Evolutionary conservation across 169 alveolate species (phyloP), one percentile per base, ranked within the genome.

Genomic region (Besnoitia besnoiti): DNA sequence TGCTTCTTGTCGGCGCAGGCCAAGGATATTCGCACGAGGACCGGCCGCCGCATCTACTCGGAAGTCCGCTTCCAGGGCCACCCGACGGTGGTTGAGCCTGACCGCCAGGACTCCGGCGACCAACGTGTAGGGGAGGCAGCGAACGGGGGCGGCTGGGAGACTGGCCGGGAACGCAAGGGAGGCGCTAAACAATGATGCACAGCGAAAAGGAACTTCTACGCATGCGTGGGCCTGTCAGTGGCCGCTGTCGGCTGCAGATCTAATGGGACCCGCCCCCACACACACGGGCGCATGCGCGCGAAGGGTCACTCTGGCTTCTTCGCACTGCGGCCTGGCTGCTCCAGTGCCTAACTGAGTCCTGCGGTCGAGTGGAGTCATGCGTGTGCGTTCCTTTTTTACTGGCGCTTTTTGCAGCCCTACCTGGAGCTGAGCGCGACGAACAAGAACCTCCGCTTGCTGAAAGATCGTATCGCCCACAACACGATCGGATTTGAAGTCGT

Each of bases 401-500:
- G n/a, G n/a, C n/a, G n/a, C n/a, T 77, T 4, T 37, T 27, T 44
- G 24, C 90, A 92, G 95, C 42, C 95, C 0, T 92, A 85, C 19
- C 82, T 75, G 62, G 92, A 62, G 77, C 84, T 87, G 7, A 30
- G 85, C 30, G 84, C 92, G 0, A 75, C 73, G 12, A 67, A 73
- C 37, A 44, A 59, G n/a, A 5, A 27, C 21, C 46, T 92, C 27
- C 90, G 82, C 37, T 80, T 92, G 40, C 44, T 42, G 24, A 35
- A 89, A n/a, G 95, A 92, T 44, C 92, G 95, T 7, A 85, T 92
- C 12, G 90, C 92, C 16, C 91, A 89, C 77, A 40, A 59, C 61
- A 80, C 62, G 46, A 92, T 92, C 8, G 93, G 95, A 50, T 92
- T 92, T 62, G 95, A 92, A 59, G 95, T 92, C 35, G 59, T 73